Evolutionary conservation across 768 basidiomycete genomes (phyloP).

Genomic region (Boletellus sp.): DNA sequence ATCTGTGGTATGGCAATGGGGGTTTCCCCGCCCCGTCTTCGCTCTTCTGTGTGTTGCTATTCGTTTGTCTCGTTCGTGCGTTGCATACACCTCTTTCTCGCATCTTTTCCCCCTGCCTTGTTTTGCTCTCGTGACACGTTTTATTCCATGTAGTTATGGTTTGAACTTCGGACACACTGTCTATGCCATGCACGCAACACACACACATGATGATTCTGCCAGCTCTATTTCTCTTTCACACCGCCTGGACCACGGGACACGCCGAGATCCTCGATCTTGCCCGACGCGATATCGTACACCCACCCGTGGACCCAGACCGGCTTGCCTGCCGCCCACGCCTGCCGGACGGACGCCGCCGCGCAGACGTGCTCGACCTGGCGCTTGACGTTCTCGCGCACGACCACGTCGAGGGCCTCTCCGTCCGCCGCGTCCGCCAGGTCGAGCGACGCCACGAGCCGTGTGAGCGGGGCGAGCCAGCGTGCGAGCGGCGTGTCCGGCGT

Average conservation of each 20-base stretch:
- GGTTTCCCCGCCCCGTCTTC: too few relatives aligned
- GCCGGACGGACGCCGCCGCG: conserved; percentile 40
- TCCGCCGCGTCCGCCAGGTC: conserved; percentile 37
- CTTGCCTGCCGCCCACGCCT: conserved; percentile 42
- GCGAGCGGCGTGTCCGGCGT: conserved; percentile 47
- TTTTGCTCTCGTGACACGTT: not conserved
- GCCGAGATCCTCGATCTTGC: conserved; percentile 56
- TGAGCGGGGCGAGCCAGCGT: conserved; percentile 72
- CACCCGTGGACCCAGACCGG: conserved; percentile 65
- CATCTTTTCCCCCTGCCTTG: not conserved
- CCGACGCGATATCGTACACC: conserved; percentile 65
- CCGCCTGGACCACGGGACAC: conserved; percentile 32
- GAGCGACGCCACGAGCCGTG: conserved; percentile 42
- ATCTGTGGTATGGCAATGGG: conserved; percentile 3
- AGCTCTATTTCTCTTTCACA: not conserved
- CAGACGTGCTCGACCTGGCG: conserved; percentile 51
- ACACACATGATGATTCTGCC: too few relatives aligned
- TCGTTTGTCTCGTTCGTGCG: not conserved
- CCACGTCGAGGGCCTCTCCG: conserved; percentile 38
- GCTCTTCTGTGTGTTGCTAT: not conserved
- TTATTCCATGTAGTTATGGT: conserved; percentile 6
- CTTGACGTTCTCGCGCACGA: conserved; percentile 62
- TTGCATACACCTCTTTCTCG: not conserved
- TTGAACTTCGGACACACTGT: conserved; percentile 18
- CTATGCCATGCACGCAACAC: conserved; percentile 7